Evolutionary conservation across 1,139 yeast species (phyloP).

Genomic region (Yamadazyma spencermartinsiae): DNA sequence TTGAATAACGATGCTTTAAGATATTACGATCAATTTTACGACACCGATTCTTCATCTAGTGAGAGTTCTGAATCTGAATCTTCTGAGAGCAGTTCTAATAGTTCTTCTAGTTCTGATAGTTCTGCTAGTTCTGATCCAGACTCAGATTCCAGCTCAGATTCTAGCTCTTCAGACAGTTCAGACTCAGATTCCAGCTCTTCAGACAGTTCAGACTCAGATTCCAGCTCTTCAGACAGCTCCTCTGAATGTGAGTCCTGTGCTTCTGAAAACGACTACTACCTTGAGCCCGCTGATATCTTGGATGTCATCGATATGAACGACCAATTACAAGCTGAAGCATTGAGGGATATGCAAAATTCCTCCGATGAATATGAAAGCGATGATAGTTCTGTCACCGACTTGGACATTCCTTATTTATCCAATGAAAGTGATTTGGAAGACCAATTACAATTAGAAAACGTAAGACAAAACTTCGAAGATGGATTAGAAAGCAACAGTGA

Average conservation of each 20-base stretch:
- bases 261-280: conserved; percentile 17
- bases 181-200: conserved; percentile 3
- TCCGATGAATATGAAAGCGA: conserved; percentile 7
- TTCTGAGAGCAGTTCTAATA: conserved; percentile 17
- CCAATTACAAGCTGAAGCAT: conserved; percentile 36
- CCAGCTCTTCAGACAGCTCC: conserved; percentile 5
- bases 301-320: conserved; percentile 38
- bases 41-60: conserved; percentile 1
- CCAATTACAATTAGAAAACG: conserved; percentile 38
- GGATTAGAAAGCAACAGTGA: conserved; percentile 37
- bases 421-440: conserved; percentile 35
- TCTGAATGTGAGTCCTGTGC: conserved; percentile 9
- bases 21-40: conserved; percentile 30
- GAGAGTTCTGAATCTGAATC: conserved; percentile 17
- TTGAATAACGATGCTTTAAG: conserved; percentile 43
- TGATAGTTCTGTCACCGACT: conserved; percentile 24
- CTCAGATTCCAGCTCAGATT: conserved; percentile 6
- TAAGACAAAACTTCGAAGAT: conserved; percentile 43
- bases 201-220: not conserved
- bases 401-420: conserved; percentile 32
- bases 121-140: conserved; percentile 2
- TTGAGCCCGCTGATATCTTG: conserved; percentile 33
- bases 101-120: not conserved
- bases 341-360: conserved; percentile 11
- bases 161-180: conserved; percentile 3